Percentiles rank a stretch among this genome's conserved stretches.
Evolutionary conservation across 2,329 filamentous ascomycete genomes (phyloP).

Genomic region (Penicillium rolfsii): DNA sequence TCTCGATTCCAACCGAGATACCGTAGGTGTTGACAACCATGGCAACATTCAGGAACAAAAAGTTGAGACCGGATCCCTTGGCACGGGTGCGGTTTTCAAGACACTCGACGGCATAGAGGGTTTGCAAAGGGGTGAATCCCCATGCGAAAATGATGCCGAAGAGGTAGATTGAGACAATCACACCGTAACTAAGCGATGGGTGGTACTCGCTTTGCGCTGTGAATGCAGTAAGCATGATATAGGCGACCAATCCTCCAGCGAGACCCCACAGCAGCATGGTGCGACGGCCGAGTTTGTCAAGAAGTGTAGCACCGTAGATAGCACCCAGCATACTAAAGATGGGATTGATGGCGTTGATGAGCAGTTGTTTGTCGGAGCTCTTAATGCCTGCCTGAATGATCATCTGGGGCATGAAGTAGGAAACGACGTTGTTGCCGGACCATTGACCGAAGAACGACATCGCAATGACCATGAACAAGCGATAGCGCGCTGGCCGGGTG

Average conservation of each 20-base stretch:
- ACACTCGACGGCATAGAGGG: constrained; percentile 58
- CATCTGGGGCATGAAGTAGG: constrained; percentile 55
- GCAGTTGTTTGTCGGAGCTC: constrained; percentile 54
- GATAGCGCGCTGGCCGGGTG: constrained; percentile 52
- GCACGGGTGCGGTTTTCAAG: constrained; percentile 59
- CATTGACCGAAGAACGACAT: constrained; percentile 59
- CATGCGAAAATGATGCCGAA: constrained; percentile 55
- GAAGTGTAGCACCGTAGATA: constrained; percentile 1
- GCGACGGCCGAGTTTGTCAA: constrained; percentile 2
- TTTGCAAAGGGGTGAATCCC: constrained; percentile 50
- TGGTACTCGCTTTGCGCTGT: constrained; percentile 1
- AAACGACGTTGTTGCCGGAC: constrained; percentile 40
- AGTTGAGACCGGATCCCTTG: constrained; percentile 60
- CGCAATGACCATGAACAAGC: constrained; percentile 54
- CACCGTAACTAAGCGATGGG: constrained; percentile 1
- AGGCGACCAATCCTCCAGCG: neutral
- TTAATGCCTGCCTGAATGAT: constrained; percentile 51
- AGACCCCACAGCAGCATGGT: constrained; percentile 4
- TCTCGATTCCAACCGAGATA: constrained; percentile 52
- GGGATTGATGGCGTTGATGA: constrained; percentile 59
- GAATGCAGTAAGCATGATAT: constrained; percentile 4
- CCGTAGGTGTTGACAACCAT: constrained; percentile 54
- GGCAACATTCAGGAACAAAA: constrained; percentile 41
- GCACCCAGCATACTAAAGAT: constrained; percentile 33
- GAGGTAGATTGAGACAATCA: constrained; percentile 56